Percentiles rank a stretch among this genome's conserved stretches.
Evolutionary conservation across 352 stramenopile species (phyloP).

Genomic region (Globisporangium sylvaticum): DNA sequence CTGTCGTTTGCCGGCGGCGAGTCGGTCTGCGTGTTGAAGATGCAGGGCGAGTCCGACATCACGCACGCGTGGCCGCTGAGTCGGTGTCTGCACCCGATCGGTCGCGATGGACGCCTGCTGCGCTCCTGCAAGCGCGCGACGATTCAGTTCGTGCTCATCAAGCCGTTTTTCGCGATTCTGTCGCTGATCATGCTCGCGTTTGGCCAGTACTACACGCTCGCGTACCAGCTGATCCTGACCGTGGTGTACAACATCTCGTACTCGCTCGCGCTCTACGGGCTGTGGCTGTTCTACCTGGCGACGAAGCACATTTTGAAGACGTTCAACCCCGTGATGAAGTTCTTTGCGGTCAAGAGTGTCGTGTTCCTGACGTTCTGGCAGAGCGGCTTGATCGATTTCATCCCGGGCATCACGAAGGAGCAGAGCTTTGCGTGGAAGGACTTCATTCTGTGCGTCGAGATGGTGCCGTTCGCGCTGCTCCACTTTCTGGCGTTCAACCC

Average conservation of each 20-base stretch:
- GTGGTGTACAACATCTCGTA: constrained; percentile 92
- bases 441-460: constrained; percentile 88
- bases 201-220: constrained; percentile 69
- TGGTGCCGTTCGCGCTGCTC: constrained; percentile 80
- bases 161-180: constrained; percentile 84
- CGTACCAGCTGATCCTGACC: constrained; percentile 77
- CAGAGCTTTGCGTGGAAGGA: constrained; percentile 89
- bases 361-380: constrained; percentile 94
- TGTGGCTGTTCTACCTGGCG: constrained; percentile 90
- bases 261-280: constrained; percentile 84
- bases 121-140: constrained; percentile 88
- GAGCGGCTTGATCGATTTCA: constrained; percentile 77
- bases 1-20: constrained; percentile 87
- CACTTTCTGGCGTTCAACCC: constrained; percentile 80
- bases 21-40: constrained; percentile 85
- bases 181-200: constrained; percentile 79
- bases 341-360: constrained; percentile 90
- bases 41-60: constrained; percentile 81
- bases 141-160: constrained; percentile 91
- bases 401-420: constrained; percentile 82
- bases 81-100: constrained; percentile 72
- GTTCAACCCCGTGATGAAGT: constrained; percentile 90
- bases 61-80: constrained; percentile 77
- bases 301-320: constrained; percentile 82
- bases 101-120: constrained; percentile 76